Evolutionary conservation across 2,329 filamentous ascomycete genomes (phyloP), one percentile per base, ranked within the genome.

Genomic region (Aspergillus costaricaensis): DNA sequence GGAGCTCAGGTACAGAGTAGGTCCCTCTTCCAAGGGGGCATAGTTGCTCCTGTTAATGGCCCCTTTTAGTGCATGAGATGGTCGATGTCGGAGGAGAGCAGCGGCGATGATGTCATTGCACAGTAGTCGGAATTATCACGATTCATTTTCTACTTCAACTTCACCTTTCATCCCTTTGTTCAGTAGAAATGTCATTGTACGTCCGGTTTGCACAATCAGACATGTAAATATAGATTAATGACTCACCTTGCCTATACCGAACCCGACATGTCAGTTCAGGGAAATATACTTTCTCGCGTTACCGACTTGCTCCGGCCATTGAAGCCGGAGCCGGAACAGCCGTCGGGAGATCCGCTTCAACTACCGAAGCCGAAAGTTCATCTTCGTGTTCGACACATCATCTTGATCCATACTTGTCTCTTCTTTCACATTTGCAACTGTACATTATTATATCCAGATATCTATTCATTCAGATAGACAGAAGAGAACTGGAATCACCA

Each of bases 241-340:
- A 15, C 9, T 23, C 19, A 30, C 23, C 5, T 17, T 7, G 7
- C 2, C 10, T 8, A 27, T 27, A 30, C 25, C 14, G 7, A 12
- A 10, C 15, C 47, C 25, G 32, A 14, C 17, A 30, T 50, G 15
- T 27, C 25, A 17, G 12, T 3, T 10, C 3, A 21, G 38, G 59
- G 52, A 51, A 55, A 62, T 47, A 23, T 52, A 48, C 54, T 58
- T 61, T 49, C 41, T 59, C 32, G 55, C 14, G 21, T 41, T 59
- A 63, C 71, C 71, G 70, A 70, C 55, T 67, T 67, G 66, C 68
- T 61, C 71, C 70, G 70, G 62, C n/a, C 41, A 48, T 12, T 52
- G 48, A 59, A 58, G 58, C 59, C 61, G 63, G 58, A 39, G 54
- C 56, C 61, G 64, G 55, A 63, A 53, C n/a, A 39, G 55, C 48